A percentile compares a stretch with the other conserved stretches of the same genome.
phyloP scores from a whole-genome alignment of 495 filamentous ascomycete genomes.

The Xylaria longipes region DNA sequence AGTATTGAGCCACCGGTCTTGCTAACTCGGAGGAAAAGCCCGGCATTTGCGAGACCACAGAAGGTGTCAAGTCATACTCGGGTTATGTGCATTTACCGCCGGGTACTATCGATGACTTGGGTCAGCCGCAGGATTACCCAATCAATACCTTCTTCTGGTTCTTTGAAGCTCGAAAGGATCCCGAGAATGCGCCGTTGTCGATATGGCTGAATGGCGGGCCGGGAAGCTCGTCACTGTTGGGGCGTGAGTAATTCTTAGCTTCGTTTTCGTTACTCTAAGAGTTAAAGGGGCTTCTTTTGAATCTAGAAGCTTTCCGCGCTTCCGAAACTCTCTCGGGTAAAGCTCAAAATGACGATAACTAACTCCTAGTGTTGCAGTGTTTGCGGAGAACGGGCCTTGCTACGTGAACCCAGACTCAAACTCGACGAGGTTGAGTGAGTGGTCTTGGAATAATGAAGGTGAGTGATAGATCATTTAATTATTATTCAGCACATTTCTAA shows the following conservation, averaged over 20 bases:
- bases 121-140: conserved; percentile 37
- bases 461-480: conserved; percentile 4
- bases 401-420: conserved; percentile 43
- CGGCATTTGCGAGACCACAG: conserved; percentile 42
- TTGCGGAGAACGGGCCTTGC: conserved; percentile 44
- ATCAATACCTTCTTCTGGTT: conserved; percentile 49
- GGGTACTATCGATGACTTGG: conserved; percentile 36
- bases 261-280: not conserved
- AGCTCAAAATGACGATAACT: conserved; percentile 1
- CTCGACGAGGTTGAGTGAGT: conserved; percentile 39
- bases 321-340: not conserved
- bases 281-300: not conserved
- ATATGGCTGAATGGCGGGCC: conserved; percentile 45
- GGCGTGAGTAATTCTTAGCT: conserved; percentile 2
- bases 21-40: conserved; percentile 31
- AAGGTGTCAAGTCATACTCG: conserved; percentile 41
- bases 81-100: conserved; percentile 43
- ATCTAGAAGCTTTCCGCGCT: not conserved
- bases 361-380: conserved; percentile 18
- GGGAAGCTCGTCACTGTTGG: conserved; percentile 38
- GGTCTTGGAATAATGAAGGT: conserved; percentile 46
- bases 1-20: not conserved
- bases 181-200: conserved; percentile 48
- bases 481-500: conserved; percentile 23
- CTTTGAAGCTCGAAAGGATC: conserved; percentile 48